These are phyloP conservation scores for Coemansia sp. DNA, from an alignment of 371 early-diverging fungal species.

Conservation along the genomic window DNA sequence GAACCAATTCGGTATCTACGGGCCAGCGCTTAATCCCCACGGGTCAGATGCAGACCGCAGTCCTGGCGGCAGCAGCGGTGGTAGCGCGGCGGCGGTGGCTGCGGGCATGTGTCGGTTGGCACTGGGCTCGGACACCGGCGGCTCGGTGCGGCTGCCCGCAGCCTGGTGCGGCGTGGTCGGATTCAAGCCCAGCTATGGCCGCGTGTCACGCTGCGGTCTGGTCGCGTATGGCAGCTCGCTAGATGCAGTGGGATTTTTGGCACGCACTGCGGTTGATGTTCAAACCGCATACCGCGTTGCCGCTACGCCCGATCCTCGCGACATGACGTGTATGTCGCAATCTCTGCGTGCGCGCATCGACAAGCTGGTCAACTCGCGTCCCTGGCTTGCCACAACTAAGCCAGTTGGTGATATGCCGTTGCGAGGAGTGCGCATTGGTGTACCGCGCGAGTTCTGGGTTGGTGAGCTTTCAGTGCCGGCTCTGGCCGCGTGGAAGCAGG, in stretches of 20 bases:
- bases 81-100: conserved; percentile 91
- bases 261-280: conserved; percentile 61
- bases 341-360: conserved; percentile 19
- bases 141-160: conserved; percentile 90
- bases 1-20: conserved; percentile 42
- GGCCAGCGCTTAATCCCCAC: conserved; percentile 49
- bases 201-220: conserved; percentile 83
- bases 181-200: conserved; percentile 91
- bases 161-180: conserved; percentile 93
- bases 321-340: conserved; percentile 48
- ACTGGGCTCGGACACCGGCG: conserved; percentile 94
- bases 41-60: neutral
- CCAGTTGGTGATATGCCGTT: conserved; percentile 24
- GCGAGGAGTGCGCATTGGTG: conserved; percentile 65
- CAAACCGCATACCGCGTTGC: conserved; percentile 14
- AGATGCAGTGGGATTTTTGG: conserved; percentile 84
- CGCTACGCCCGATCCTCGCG: conserved; percentile 27
- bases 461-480: conserved; percentile 62
- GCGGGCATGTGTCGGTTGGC: conserved; percentile 65
- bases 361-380: neutral
- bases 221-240: conserved; percentile 86
- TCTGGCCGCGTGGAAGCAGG: conserved; percentile 61
- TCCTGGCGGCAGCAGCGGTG: conserved; percentile 91
- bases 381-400: conserved; percentile 7
- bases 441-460: conserved; percentile 78